Conservation (phyloP, 1,284 basidiomycete species). For the Coniophora puteana region DNA sequence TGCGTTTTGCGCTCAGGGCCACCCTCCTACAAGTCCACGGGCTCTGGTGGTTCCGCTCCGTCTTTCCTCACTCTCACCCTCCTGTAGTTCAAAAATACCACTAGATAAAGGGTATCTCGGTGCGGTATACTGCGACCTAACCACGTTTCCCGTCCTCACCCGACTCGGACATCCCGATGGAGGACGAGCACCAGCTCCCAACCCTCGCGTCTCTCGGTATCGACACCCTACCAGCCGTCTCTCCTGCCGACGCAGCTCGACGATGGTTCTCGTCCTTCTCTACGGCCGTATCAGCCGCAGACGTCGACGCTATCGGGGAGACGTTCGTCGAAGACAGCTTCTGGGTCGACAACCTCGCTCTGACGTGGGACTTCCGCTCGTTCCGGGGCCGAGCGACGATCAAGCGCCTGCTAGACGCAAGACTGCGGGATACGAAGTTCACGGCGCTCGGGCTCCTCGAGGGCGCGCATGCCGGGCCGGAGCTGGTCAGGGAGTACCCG, state of each 20-base stretch:
- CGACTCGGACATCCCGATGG: no score
- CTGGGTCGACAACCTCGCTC: conserved; percentile 25
- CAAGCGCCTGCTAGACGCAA: conserved; percentile 13
- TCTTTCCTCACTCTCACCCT: no score
- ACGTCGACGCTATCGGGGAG: conserved; percentile 12
- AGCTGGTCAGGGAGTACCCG: conserved; percentile 15
- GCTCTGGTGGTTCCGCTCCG: no score
- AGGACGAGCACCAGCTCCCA: no score
- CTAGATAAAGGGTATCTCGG: no score
- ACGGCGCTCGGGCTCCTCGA: conserved; percentile 16
- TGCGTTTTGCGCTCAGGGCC: no score
- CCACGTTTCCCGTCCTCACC: no score
- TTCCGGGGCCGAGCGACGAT: conserved; percentile 18
- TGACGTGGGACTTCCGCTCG: conserved; percentile 27
- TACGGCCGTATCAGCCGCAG: conserved; percentile 15
- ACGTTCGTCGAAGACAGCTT: conserved; percentile 21
- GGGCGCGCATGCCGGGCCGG: conserved; percentile 13
- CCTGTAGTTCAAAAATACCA: no score
- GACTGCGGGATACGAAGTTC: conserved; percentile 23
- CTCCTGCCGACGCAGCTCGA: conserved; percentile 11
- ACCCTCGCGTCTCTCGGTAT: conserved; percentile 18
- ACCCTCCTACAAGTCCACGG: no score
- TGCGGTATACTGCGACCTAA: no score
- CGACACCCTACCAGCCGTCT: conserved; percentile 10
- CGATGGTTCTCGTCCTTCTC: conserved; percentile 26